These are phyloP conservation scores for Citrullus mucosospermus DNA, from an alignment of 306 rosid species.

Conservation along the genomic window DNA sequence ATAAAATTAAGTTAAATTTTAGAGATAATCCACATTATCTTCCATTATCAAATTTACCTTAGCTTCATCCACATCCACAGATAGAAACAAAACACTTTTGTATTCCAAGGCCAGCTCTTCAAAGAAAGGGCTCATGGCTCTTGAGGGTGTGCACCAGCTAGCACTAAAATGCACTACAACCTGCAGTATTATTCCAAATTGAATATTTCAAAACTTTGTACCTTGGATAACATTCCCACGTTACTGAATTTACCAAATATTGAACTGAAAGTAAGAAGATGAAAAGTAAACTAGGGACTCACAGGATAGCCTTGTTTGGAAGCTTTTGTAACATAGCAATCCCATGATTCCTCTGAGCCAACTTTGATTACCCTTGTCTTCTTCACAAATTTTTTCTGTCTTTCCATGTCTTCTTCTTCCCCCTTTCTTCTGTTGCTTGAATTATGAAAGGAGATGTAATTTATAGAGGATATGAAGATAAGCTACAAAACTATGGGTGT, in stretches of 20 bases:
- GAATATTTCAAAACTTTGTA: neutral
- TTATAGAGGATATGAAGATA: neutral
- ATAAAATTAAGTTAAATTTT: neutral
- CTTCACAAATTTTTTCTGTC: conserved; percentile 8
- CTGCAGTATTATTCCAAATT: conserved; percentile 6
- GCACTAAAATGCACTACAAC: conserved; percentile 42
- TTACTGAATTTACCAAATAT: neutral
- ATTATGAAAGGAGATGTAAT: neutral
- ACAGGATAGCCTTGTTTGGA: conserved; percentile 22
- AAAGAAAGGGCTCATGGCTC: conserved; percentile 28
- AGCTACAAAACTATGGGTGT: neutral
- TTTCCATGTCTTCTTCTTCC: conserved; percentile 20
- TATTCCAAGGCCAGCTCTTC: conserved; percentile 25
- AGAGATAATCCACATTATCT: neutral
- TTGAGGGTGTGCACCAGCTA: conserved; percentile 38
- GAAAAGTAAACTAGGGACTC: conserved; percentile 14
- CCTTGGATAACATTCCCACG: neutral
- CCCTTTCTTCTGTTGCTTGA: neutral
- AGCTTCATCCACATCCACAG: conserved; percentile 41
- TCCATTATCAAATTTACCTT: conserved; percentile 15
- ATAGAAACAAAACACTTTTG: conserved; percentile 20
- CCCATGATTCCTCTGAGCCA: conserved; percentile 29
- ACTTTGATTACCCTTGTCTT: conserved; percentile 36
- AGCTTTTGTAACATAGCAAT: conserved; percentile 21
- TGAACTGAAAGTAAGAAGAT: neutral